Evolutionary conservation across 2,329 filamentous ascomycete species (phyloP).

Genomic region (Zopfia rhizophila): DNA sequence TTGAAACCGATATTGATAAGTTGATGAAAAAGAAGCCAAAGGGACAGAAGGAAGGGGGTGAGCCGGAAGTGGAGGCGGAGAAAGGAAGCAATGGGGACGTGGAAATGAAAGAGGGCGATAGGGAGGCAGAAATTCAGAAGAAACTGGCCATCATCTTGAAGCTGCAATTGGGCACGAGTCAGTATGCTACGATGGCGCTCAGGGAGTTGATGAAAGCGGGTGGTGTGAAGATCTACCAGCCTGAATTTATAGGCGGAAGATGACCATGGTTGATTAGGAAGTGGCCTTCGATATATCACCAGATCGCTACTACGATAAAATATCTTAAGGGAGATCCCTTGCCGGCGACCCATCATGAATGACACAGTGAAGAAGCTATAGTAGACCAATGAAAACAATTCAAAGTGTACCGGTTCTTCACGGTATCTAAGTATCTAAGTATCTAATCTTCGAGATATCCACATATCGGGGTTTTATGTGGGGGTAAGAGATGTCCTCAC

Average conservation of each 20-base stretch:
- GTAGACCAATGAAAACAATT: too few species aligned
- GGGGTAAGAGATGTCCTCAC: too few species aligned
- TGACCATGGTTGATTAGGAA: constrained; percentile 24
- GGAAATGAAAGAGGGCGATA: constrained; percentile 36
- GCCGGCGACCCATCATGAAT: too few species aligned
- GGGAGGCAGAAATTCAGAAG: constrained; percentile 33
- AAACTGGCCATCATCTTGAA: constrained; percentile 77
- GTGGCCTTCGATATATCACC: too few species aligned
- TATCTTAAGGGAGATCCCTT: too few species aligned
- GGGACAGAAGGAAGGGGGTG: constrained; percentile 29
- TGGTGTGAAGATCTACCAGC: constrained; percentile 69
- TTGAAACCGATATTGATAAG: constrained; percentile 84
- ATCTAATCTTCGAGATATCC: too few species aligned
- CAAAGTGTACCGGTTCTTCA: too few species aligned
- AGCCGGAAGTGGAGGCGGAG: constrained; percentile 63
- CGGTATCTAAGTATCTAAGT: too few species aligned
- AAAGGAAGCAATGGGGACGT: constrained; percentile 25
- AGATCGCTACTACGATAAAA: too few species aligned
- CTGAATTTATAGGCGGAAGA: constrained; percentile 67
- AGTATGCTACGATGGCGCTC: constrained; percentile 86
- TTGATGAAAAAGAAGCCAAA: constrained; percentile 60
- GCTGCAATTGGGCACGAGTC: constrained; percentile 79
- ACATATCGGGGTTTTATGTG: too few species aligned
- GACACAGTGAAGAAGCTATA: too few species aligned
- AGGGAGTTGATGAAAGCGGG: constrained; percentile 79